phyloP scores from a whole-genome alignment of 2,329 filamentous ascomycete genomes.

The Beauveria australis region DNA sequence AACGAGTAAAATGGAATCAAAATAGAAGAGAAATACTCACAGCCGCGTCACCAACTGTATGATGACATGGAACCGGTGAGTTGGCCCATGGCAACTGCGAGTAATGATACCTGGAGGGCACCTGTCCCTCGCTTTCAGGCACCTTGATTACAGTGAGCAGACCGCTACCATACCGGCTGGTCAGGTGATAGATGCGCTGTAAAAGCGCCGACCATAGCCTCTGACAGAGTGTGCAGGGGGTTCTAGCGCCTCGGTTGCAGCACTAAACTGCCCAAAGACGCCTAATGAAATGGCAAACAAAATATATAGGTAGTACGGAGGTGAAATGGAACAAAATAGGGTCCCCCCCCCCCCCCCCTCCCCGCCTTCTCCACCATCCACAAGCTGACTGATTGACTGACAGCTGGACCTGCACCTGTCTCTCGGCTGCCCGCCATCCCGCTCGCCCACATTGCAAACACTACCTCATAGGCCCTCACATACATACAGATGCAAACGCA shows the following conservation, averaged over 20 bases:
- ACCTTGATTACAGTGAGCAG: not conserved
- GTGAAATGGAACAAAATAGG: too few relatives aligned
- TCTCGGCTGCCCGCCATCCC: not conserved
- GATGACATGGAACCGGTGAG: not conserved
- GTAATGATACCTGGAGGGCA: not conserved
- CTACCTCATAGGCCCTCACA: not conserved
- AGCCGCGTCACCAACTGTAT: not conserved
- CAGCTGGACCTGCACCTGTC: conserved; percentile 2
- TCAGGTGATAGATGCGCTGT: not conserved
- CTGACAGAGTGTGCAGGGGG: not conserved
- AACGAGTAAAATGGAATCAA: too few relatives aligned
- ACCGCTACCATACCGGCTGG: not conserved
- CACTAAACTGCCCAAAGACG: not conserved
- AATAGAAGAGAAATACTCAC: too few relatives aligned
- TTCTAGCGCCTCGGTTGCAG: not conserved
- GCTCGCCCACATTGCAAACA: conserved; percentile 1
- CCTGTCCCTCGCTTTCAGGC: not conserved
- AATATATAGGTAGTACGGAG: not conserved
- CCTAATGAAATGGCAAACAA: not conserved
- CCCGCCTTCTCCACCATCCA: not conserved
- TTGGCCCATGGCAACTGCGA: not conserved
- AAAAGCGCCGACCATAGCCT: too few relatives aligned
- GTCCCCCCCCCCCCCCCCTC: not conserved
- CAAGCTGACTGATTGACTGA: not conserved
- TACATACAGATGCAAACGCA: not conserved